Percentiles rank a stretch among this genome's conserved stretches.
phyloP scores from a whole-genome alignment of 805 yeast species.

The Wickerhamiella occidentalis region DNA sequence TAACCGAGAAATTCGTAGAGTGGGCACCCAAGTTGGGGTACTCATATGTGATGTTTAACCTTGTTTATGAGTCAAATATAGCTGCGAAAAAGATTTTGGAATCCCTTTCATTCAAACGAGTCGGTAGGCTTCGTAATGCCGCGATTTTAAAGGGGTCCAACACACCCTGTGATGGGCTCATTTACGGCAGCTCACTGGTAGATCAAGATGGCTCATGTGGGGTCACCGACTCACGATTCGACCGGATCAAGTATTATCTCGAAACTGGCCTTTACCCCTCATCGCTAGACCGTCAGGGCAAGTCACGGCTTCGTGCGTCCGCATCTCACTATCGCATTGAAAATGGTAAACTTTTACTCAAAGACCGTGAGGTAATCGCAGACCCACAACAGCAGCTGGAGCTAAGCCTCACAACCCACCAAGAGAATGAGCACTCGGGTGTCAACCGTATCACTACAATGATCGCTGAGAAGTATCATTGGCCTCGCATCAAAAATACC shows the following conservation, averaged over 20 bases:
- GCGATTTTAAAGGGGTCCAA: slow-evolving; percentile 79
- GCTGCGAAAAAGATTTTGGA: slow-evolving; percentile 75
- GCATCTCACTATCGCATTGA: slow-evolving; percentile 65
- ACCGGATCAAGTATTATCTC: slow-evolving; percentile 62
- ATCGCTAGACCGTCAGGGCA: slow-evolving; percentile 67
- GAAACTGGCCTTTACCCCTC: slow-evolving; percentile 82
- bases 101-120: slow-evolving; percentile 56
- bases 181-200: slow-evolving; percentile 70
- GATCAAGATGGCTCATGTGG: slow-evolving; percentile 31
- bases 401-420: slow-evolving; percentile 60
- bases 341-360: slow-evolving; percentile 62
- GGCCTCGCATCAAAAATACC: slow-evolving; percentile 84
- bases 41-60: slow-evolving; percentile 68
- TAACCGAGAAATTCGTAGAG: slow-evolving; percentile 70
- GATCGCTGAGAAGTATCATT: slow-evolving; percentile 71
- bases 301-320: slow-evolving; percentile 67
- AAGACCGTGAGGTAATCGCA: slow-evolving; percentile 72
- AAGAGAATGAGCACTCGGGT: slow-evolving; percentile 58
- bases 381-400: slow-evolving; percentile 63
- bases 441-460: slow-evolving; percentile 75
- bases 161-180: slow-evolving; percentile 72
- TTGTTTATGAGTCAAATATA: slow-evolving; percentile 79
- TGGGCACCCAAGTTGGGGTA: slow-evolving; percentile 91
- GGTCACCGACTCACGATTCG: slow-evolving; percentile 40
- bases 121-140: slow-evolving; percentile 77